Evolutionary conservation across 2,329 filamentous ascomycete genomes (phyloP).

Genomic region (Ustilaginoidea virens): DNA sequence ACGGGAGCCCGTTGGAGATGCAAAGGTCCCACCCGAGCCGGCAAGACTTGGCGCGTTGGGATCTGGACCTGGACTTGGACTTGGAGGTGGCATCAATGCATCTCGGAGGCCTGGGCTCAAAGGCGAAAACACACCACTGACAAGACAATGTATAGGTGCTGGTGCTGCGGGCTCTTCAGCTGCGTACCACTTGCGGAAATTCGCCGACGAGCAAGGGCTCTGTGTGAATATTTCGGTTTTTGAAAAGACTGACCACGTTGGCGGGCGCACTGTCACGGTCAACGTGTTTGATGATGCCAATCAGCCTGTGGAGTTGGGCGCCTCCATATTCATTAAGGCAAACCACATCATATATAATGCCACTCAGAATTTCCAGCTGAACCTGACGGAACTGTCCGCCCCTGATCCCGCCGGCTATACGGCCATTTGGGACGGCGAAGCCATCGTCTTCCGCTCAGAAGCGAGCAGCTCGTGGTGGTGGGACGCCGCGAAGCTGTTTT

Average conservation of each 20-base stretch:
- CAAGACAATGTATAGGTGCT: conserved; percentile 44
- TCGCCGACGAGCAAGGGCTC: conserved; percentile 44
- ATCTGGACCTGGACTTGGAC: no score
- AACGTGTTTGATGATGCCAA: conserved; percentile 53
- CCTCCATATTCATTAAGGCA: conserved; percentile 75
- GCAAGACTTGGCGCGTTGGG: no score
- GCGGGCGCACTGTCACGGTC: conserved; percentile 77
- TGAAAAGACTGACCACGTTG: conserved; percentile 62
- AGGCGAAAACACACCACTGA: conserved; percentile 1
- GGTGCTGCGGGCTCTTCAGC: conserved; percentile 78
- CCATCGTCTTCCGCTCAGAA: conserved; percentile 54
- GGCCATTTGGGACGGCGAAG: conserved; percentile 71
- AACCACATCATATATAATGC: conserved; percentile 74
- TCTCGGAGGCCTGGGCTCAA: no score
- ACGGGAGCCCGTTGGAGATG: no score
- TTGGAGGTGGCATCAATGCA: no score
- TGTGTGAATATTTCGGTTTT: conserved; percentile 73
- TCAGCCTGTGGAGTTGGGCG: conserved; percentile 70
- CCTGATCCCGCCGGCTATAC: conserved; percentile 39
- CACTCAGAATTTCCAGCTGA: conserved; percentile 54
- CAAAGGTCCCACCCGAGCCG: no score
- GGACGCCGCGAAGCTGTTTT: conserved; percentile 64
- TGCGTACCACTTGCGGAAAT: conserved; percentile 67
- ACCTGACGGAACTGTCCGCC: conserved; percentile 28
- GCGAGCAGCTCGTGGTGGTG: conserved; percentile 54